These are phyloP conservation scores for Nitzschia sp. DNA, from an alignment of 108 stramenopile genomes.

Conservation along the genomic window DNA sequence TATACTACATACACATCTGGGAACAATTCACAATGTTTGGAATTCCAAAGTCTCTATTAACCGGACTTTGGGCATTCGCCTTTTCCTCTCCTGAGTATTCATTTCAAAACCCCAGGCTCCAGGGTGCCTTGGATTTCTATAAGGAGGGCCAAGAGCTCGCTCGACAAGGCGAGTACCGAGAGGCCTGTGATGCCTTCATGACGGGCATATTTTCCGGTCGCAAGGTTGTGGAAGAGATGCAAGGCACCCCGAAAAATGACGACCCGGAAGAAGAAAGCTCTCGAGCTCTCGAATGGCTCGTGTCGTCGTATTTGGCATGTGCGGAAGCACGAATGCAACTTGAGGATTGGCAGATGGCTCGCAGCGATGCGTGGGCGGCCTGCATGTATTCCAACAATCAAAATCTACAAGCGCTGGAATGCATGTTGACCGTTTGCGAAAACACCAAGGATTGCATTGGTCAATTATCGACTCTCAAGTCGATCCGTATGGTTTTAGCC, in stretches of 20 bases:
- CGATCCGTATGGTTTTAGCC: background rate
- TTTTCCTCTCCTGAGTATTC: background rate
- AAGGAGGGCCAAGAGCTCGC: background rate
- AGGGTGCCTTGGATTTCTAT: constrained; percentile 11
- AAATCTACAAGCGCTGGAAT: background rate
- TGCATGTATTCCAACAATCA: constrained; percentile 8
- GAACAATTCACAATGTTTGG: no score
- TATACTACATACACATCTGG: no score
- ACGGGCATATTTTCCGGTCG: constrained; percentile 12
- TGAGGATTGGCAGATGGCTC: constrained; percentile 14
- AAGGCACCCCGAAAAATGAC: background rate
- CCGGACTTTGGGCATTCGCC: background rate
- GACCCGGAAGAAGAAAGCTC: constrained; percentile 6
- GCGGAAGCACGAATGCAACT: background rate
- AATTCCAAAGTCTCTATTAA: background rate
- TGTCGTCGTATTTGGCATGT: background rate
- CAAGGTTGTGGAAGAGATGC: constrained; percentile 9
- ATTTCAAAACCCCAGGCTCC: constrained; percentile 8
- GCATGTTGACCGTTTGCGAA: constrained; percentile 21
- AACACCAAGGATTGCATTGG: constrained; percentile 5
- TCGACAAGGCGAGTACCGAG: background rate
- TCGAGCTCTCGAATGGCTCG: constrained; percentile 7
- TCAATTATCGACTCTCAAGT: constrained; percentile 10
- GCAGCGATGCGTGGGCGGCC: constrained; percentile 22
- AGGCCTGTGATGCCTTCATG: constrained; percentile 8